These are phyloP conservation scores for Cytospora schulzeri DNA, from an alignment of 2,329 filamentous ascomycete species.

Conservation along the genomic window DNA sequence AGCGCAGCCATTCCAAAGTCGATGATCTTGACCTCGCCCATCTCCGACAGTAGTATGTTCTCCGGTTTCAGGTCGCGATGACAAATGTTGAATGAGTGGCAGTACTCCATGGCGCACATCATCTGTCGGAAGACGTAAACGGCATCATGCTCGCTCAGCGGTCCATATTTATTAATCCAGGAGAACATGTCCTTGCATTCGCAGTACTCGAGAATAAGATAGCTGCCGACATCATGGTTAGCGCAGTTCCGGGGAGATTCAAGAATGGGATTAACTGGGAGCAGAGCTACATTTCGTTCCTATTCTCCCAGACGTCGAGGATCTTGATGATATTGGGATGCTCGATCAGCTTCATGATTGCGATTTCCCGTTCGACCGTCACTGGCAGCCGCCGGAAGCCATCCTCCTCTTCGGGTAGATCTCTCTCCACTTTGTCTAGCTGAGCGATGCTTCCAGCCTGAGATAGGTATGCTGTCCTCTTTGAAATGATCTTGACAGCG, in stretches of 20 bases:
- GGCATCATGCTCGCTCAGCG: conserved; percentile 77
- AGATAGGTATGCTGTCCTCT: conserved; percentile 75
- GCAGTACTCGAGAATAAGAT: conserved; percentile 91
- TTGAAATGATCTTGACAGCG: conserved; percentile 94
- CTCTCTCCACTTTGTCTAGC: conserved; percentile 73
- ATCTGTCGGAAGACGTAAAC: conserved; percentile 91
- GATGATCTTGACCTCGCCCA: conserved; percentile 84
- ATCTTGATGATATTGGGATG: conserved; percentile 93
- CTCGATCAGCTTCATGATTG: conserved; percentile 94
- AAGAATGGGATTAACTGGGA: not conserved
- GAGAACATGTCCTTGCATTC: conserved; percentile 79
- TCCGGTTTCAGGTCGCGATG: conserved; percentile 96
- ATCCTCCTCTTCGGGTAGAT: conserved; percentile 54
- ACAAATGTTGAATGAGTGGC: conserved; percentile 91
- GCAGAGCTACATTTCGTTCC: conserved; percentile 79
- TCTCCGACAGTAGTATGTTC: conserved; percentile 83
- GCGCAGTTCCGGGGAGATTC: conserved; percentile 5
- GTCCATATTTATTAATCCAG: conserved; percentile 74
- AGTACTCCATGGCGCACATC: conserved; percentile 87
- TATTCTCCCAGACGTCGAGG: conserved; percentile 97
- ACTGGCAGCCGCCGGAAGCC: conserved; percentile 76
- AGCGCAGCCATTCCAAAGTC: conserved; percentile 98
- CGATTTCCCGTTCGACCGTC: conserved; percentile 90
- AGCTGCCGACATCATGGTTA: conserved; percentile 55
- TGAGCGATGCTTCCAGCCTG: conserved; percentile 85